phyloP scores from a whole-genome alignment of 2,329 filamentous ascomycete genomes.

The Trichoderma sp. region DNA sequence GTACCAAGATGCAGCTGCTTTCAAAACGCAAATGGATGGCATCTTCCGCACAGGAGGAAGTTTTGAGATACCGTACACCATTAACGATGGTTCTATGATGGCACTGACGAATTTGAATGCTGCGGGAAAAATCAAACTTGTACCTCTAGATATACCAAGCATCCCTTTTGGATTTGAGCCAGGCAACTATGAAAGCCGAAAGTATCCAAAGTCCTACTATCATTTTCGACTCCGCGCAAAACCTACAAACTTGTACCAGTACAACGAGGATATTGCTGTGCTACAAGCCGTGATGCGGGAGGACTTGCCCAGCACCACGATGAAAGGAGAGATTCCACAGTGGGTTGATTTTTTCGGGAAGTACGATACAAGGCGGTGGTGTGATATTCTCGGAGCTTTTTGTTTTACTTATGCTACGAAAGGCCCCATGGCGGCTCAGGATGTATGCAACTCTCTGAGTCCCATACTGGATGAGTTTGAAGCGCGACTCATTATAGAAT shows the following conservation, averaged over 20 bases:
- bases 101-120: slow-evolving; percentile 69
- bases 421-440: slow-evolving; percentile 58
- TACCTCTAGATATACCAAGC: slow-evolving; percentile 58
- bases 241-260: slow-evolving; percentile 67
- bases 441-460: slow-evolving; percentile 59
- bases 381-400: slow-evolving; percentile 64
- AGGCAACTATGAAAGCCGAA: slow-evolving; percentile 71
- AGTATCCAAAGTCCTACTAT: slow-evolving; percentile 67
- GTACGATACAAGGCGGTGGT: slow-evolving; percentile 64
- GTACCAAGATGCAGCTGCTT: slow-evolving; percentile 60
- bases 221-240: slow-evolving; percentile 65
- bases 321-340: slow-evolving; percentile 61
- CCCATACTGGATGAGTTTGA: slow-evolving; percentile 67
- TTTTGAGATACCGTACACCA: slow-evolving; percentile 57
- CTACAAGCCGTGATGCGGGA: slow-evolving; percentile 42
- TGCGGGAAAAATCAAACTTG: slow-evolving; percentile 58
- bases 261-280: slow-evolving; percentile 54
- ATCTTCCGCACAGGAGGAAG: slow-evolving; percentile 51
- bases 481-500: slow-evolving; percentile 60
- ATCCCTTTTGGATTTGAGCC: slow-evolving; percentile 73
- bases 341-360: slow-evolving; percentile 73
- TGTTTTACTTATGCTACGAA: slow-evolving; percentile 66
- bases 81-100: slow-evolving; percentile 68
- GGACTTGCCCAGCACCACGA: slow-evolving; percentile 49
- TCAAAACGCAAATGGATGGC: slow-evolving; percentile 64